Conservation (phyloP, 192 early-diverging fungal species). For the Coemansia sp. region DNA sequence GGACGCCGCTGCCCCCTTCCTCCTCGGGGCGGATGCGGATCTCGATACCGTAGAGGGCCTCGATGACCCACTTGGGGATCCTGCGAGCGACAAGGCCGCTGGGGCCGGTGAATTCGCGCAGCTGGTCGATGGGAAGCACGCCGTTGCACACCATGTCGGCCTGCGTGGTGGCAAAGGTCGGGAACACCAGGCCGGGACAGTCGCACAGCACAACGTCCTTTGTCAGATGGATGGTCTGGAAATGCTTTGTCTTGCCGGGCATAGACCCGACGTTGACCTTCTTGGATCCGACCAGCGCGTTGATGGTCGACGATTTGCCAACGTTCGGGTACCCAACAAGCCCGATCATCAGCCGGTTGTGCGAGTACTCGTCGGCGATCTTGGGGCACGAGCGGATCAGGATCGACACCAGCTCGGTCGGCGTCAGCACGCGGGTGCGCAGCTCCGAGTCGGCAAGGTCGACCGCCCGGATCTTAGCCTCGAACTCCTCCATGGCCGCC, state of each 20-base stretch:
- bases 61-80: slow-evolving; percentile 84
- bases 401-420: slow-evolving; percentile 68
- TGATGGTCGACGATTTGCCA: slow-evolving; percentile 98
- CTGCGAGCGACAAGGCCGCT: slow-evolving; percentile 73
- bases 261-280: slow-evolving; percentile 93
- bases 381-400: slow-evolving; percentile 60
- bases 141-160: slow-evolving; percentile 99
- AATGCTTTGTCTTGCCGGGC: slow-evolving; percentile 99
- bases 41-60: slow-evolving; percentile 90
- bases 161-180: slow-evolving; percentile 96
- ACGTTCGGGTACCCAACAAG: slow-evolving; percentile 99
- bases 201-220: slow-evolving; percentile 88
- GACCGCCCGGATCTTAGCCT: slow-evolving; percentile 38
- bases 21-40: slow-evolving; percentile 75
- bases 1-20: slow-evolving; percentile 71
- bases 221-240: slow-evolving; percentile 96
- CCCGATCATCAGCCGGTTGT: slow-evolving; percentile 79
- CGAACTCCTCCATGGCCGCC: slow-evolving; percentile 27
- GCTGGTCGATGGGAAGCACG: slow-evolving; percentile 97
- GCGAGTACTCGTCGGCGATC: slow-evolving; percentile 36
- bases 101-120: slow-evolving; percentile 92
- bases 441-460: slow-evolving; percentile 35
- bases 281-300: slow-evolving; percentile 92
- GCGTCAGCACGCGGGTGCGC: slow-evolving; percentile 63
- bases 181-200: slow-evolving; percentile 99